Evolutionary conservation across 2,329 filamentous ascomycete genomes (phyloP), one percentile per base, ranked within the genome.

Genomic region (Sarocladium kiliense): DNA sequence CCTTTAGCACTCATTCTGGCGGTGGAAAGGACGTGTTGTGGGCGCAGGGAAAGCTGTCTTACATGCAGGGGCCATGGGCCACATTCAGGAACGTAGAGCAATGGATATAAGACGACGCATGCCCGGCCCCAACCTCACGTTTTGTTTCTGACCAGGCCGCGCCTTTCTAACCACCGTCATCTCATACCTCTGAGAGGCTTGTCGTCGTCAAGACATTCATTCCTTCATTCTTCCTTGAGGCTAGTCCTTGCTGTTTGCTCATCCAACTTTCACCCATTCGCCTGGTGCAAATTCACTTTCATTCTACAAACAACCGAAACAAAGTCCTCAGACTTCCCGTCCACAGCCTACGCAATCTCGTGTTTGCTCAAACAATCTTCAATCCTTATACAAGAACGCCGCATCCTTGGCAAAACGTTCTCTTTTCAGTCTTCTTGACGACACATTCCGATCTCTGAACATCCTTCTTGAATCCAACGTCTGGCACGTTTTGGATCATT

Each of bases 401-500:
- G 36, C 30, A 18, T 27, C 30, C 32, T 41, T 41, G 32, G 36
- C 50, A 39, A 25, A 53, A 25, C 36, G 32, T 26, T 42, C 21
- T 32, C 26, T 34, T 55, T 41, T 21, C 18, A 41, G 36, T 53
- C 50, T 53, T 58, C 57, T 58, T 54, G 55, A 58, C 55, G 54
- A 57, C 58, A 30, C 32, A 54, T 21, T 54, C 53, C 39, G 14
- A 53, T 32, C 44, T 51, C 66, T 53, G 25, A 30, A 41, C n/a
- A 50, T 41, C 41, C 36, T 44, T 25, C 50, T 39, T 54, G 34
- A 58, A 50, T 56, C 56, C 55, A 56, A 70, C 72, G 73, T 75
- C 74, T 63, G 72, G 73, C 69, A 74, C 72, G 71, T 69, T 65
- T 37, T 60, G 62, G 61, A 66, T 64, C 65, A 58, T 56, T 51